These are phyloP conservation scores for Trypanosomatidae sp. DNA, from an alignment of 208 protist species.

Conservation along the genomic window DNA sequence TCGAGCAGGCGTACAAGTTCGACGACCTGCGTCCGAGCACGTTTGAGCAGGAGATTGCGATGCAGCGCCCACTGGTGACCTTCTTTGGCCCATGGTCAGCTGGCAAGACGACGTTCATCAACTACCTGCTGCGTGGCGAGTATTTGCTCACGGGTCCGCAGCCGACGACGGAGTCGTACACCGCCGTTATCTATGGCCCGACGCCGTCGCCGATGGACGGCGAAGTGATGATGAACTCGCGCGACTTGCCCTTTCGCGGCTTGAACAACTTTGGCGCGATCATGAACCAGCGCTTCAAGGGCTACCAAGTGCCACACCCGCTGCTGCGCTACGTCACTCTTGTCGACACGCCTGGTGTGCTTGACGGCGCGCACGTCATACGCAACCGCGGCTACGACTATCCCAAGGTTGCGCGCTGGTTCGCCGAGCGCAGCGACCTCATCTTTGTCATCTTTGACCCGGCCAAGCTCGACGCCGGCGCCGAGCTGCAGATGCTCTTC, in stretches of 20 bases:
- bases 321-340: conserved; percentile 89
- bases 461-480: conserved; percentile 93
- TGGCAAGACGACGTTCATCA: conserved; percentile 93
- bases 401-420: conserved; percentile 82
- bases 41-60: conserved; percentile 62
- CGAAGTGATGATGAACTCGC: conserved; percentile 72
- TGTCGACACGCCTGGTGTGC: conserved; percentile 95
- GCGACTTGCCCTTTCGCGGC: conserved; percentile 80
- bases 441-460: conserved; percentile 96
- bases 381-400: conserved; percentile 68
- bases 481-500: conserved; percentile 61
- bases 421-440: conserved; percentile 90
- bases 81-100: conserved; percentile 84
- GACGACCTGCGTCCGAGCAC: conserved; percentile 34
- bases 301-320: conserved; percentile 51
- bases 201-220: conserved; percentile 74
- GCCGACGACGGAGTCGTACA: conserved; percentile 92
- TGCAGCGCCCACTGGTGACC: conserved; percentile 66
- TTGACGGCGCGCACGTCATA: conserved; percentile 81
- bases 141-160: conserved; percentile 87
- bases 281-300: conserved; percentile 84
- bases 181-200: conserved; percentile 88
- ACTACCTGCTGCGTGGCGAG: conserved; percentile 82
- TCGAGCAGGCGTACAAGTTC: conserved; percentile 61
- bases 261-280: conserved; percentile 78